Percentiles rank a stretch among this genome's conserved stretches.
Evolutionary conservation across 768 basidiomycete genomes (phyloP).

Genomic region (Phylloporus arenicola): DNA sequence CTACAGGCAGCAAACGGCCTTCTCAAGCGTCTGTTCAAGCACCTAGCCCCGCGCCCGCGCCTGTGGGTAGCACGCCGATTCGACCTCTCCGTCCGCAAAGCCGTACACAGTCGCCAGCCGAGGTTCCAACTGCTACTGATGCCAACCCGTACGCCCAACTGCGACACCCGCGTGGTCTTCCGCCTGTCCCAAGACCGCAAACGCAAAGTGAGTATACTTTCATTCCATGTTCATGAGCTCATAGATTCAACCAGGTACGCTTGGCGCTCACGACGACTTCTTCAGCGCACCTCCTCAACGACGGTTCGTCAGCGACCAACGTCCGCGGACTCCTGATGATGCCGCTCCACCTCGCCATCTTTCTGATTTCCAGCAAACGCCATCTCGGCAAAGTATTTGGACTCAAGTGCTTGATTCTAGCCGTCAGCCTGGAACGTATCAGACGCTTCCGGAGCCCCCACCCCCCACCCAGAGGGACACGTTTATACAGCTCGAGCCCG

Average conservation of each 20-base stretch:
- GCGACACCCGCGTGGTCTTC: slow-evolving; percentile 58
- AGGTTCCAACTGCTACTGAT: slow-evolving; percentile 27
- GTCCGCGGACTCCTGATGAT: slow-evolving; percentile 53
- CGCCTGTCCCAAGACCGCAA: slow-evolving; percentile 52
- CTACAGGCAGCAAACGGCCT: slow-evolving; percentile 30
- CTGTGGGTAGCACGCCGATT: slow-evolving; percentile 18
- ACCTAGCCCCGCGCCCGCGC: slow-evolving; percentile 15
- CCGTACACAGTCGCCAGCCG: slow-evolving; percentile 28
- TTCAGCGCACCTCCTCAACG: slow-evolving; percentile 36
- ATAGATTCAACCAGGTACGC: slow-evolving; percentile 10
- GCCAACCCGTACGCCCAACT: slow-evolving; percentile 42
- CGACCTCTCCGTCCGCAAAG: slow-evolving; percentile 29
- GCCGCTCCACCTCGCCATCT: slow-evolving; percentile 51
- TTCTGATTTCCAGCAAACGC: slow-evolving; percentile 42
- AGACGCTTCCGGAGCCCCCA: slow-evolving; percentile 30
- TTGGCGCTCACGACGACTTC: slow-evolving; percentile 44
- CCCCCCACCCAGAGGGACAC: slow-evolving; percentile 40
- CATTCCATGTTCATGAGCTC: background rate
- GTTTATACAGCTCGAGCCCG: slow-evolving; percentile 70
- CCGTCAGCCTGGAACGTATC: slow-evolving; percentile 41
- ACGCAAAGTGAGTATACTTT: slow-evolving; percentile 38
- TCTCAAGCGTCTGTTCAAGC: slow-evolving; percentile 17
- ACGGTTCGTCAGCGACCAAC: slow-evolving; percentile 51
- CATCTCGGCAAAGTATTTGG: slow-evolving; percentile 74
- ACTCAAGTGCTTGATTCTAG: slow-evolving; percentile 80